Evolutionary conservation across 495 filamentous ascomycete genomes (phyloP), one percentile per base, ranked within the genome.

Genomic region (Aspergillus nanangensis): DNA sequence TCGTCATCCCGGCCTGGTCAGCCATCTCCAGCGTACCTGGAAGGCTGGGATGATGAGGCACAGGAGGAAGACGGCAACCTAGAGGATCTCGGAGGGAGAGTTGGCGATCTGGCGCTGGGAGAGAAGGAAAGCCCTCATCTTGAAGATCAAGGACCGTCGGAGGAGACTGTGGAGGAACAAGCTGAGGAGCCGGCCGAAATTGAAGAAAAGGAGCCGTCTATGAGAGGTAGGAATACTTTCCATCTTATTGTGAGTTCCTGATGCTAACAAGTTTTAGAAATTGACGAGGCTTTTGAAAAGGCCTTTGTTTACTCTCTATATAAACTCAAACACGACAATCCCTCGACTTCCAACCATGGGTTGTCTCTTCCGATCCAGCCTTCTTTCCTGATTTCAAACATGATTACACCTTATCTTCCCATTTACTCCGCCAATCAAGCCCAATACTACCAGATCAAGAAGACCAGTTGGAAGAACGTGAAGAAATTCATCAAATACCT

Each of bases 401-500:
- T 87, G 34, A 76, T 86, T 23, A 78, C 82, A 3, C 84, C 84
- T 8, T 86, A 82, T 51, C 71, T 88, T 5, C 85, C 85, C 0
- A 74, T 77, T 40, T 79, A 69, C 54, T 76, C 70, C 9, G 65
- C 70, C 8, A 67, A 72, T 18, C 72, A 81, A 57, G 68, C 75
- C 10, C 72, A 79, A 20, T 79, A 69, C 18, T 74, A 87, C 24
- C 76, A 80, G 52, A 82, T 88, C 57, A 88, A 87, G 66, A 88
- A 84, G 62, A 83, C 83, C 5, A 83, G 76, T 60, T 86, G 83
- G 77, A 88, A 88, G 63, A 87, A 80, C 44, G 73, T 81, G 33
- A 82, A 80, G 47, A 88, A 87, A 48, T 87, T 87, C 59, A 80
- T 88, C 61, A 88, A 87, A 57, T 61, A 75, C 24, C 61, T 88